Base-by-base conservation (phyloP, 2,329 filamentous ascomycete genomes). In the Ceratocystis cacaofunesta region DNA sequence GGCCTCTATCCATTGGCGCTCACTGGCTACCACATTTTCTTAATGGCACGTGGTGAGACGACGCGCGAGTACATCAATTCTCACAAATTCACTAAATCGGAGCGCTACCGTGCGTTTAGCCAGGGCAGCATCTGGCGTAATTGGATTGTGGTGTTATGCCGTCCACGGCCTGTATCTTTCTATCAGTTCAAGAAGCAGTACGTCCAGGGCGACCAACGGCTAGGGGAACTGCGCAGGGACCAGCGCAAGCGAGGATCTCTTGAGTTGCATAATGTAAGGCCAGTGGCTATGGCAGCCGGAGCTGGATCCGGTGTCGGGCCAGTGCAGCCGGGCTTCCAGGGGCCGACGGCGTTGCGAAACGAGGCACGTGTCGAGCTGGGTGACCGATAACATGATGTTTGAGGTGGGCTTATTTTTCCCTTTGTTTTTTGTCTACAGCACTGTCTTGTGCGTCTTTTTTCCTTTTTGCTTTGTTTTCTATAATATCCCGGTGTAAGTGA, bases 31-130 rank as follows among this genome's bases (percentile, higher is more conserved):
- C 94, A 99, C 75, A 73, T 97, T 60, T 96, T 95, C 77, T 80
- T 99, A 55, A 90, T 95, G 77, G 88, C 85, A 5, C 82, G 92
- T 41, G 94, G 92, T 61, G 92, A 99, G 78, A 99, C 92, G 0
- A 99, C 94, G 0, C 82, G 94, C 70, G 94, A 99, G 75, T 96
- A 96, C 74, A 84, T 99, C 69, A 96, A 95, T 76, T 92, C 89
- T 3, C 90, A 96, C 76, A 97, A 97, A 75, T 97, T 99, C 73
- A 78, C 87, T 69, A 95, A 94, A 76, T 87, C 88, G 70, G 92
- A 99, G 73, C 85, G 94, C 12, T 95, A 96, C 75, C 82, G 92
- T 55, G 90, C 94, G 1, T 99, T 95, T 71, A 92, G 85, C 1
- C 91, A 95, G 72, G 86, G 85, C 44, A 87, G 79, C 69, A 78